A percentile compares a stretch with the other conserved stretches of the same genome.
These are phyloP conservation scores for Tetrahymena thermophila DNA, from an alignment of 73 alveolate species.

Conservation along the genomic window DNA sequence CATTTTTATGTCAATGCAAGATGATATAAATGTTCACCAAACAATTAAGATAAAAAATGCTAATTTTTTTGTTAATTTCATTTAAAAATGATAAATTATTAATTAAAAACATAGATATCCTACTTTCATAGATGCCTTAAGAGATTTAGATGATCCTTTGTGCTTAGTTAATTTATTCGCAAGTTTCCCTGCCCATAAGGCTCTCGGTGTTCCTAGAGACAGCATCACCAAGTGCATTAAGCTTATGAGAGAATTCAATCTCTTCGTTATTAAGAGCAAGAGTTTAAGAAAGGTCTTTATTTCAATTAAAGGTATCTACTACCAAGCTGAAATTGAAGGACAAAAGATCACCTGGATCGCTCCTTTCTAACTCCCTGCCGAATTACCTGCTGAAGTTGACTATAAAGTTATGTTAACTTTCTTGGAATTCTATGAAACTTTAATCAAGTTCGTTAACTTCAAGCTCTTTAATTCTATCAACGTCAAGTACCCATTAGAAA, in stretches of 20 bases:
- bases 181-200: slow-evolving; percentile 90
- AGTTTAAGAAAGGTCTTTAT: slow-evolving; percentile 38
- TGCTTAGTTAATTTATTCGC: slow-evolving; percentile 92
- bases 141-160: slow-evolving; percentile 98
- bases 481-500: not conserved
- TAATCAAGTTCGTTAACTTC: slow-evolving; percentile 23
- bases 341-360: slow-evolving; percentile 34
- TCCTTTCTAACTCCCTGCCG: slow-evolving; percentile 35
- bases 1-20: no score
- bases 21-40: no score
- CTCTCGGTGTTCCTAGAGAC: slow-evolving; percentile 24
- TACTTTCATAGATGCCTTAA: slow-evolving; percentile 93
- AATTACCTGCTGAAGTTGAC: slow-evolving; percentile 40
- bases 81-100: not conserved
- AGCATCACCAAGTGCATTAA: slow-evolving; percentile 15
- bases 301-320: slow-evolving; percentile 36
- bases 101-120: slow-evolving; percentile 79
- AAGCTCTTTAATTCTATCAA: slow-evolving; percentile 8
- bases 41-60: no score
- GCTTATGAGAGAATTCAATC: slow-evolving; percentile 11
- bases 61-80: not conserved
- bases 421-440: slow-evolving; percentile 33
- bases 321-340: slow-evolving; percentile 36
- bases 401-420: slow-evolving; percentile 39
- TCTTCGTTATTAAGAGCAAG: slow-evolving; percentile 11